A percentile compares a stretch with the other conserved stretches of the same genome.
These are phyloP conservation scores for Diplocarpon rosae DNA, from an alignment of 2,329 filamentous ascomycete species.

Conservation along the genomic window DNA sequence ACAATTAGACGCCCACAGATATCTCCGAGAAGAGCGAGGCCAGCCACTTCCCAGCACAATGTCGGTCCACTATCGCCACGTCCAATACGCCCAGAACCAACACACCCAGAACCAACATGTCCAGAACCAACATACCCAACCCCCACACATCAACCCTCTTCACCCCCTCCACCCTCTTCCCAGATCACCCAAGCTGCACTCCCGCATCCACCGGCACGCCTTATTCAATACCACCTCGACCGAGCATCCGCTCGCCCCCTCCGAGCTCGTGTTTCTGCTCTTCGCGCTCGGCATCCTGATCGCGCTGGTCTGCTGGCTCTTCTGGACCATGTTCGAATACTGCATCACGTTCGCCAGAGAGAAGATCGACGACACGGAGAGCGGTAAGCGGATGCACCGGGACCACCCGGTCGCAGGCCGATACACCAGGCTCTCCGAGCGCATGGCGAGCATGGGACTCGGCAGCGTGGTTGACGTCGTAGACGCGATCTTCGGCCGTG, in stretches of 20 bases:
- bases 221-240: background rate
- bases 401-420: background rate
- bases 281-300: constrained; percentile 5
- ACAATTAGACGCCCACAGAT: background rate
- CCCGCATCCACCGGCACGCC: constrained; percentile 1
- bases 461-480: constrained; percentile 1
- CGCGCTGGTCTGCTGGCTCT: constrained; percentile 8
- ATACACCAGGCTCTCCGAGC: background rate
- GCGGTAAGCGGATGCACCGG: background rate
- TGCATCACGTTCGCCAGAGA: constrained; percentile 4
- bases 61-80: constrained; percentile 1
- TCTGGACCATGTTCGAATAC: constrained; percentile 8
- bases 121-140: background rate
- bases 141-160: background rate
- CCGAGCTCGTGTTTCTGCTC: constrained; percentile 8
- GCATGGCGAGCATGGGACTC: background rate
- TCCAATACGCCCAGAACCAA: background rate
- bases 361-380: constrained; percentile 6
- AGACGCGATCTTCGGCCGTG: constrained; percentile 1
- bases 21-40: background rate
- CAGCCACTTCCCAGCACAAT: background rate
- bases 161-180: background rate
- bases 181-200: constrained; percentile 1
- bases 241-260: constrained; percentile 6
- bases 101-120: background rate